Percentiles rank a stretch among this genome's conserved stretches.
Evolutionary conservation across 345 rosid species (phyloP).

Genomic region (Salix koriyanagi): DNA sequence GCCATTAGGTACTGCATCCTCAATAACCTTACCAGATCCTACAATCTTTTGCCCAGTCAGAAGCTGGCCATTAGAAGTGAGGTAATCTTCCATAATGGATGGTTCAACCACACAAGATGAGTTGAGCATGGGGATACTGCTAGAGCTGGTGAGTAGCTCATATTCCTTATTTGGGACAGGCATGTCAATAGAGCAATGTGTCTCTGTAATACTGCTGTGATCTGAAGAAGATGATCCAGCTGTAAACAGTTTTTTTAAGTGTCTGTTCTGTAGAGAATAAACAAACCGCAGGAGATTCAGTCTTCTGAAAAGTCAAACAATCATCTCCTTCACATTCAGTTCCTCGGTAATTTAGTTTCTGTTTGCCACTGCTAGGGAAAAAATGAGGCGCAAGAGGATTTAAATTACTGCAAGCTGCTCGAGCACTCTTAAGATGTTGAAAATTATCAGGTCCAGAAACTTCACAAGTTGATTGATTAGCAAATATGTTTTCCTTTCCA

Average conservation of each 20-base stretch:
- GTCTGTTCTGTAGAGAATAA: conserved; percentile 20
- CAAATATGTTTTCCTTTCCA: conserved; percentile 44
- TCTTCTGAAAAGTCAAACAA: conserved; percentile 24
- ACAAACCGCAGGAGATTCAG: conserved; percentile 27
- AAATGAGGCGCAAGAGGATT: conserved; percentile 56
- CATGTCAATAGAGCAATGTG: conserved; percentile 10
- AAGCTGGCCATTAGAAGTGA: conserved; percentile 9
- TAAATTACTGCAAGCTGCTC: conserved; percentile 26
- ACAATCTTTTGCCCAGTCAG: conserved; percentile 1
- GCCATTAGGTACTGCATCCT: not conserved
- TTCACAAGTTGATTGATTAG: conserved; percentile 5
- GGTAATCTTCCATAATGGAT: conserved; percentile 6
- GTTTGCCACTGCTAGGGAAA: conserved; percentile 36
- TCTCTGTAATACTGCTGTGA: conserved; percentile 8
- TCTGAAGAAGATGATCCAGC: conserved; percentile 24
- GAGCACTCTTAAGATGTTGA: conserved; percentile 26
- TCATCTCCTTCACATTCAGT: conserved; percentile 15
- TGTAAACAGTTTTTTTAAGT: conserved; percentile 10
- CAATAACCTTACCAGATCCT: not conserved
- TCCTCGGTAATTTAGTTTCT: conserved; percentile 15
- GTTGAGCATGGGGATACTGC: conserved; percentile 5
- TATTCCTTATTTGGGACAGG: conserved; percentile 12
- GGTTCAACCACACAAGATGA: conserved; percentile 16
- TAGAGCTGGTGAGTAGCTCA: conserved; percentile 3
- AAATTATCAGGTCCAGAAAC: conserved; percentile 13